phyloP scores from a whole-genome alignment of 2,329 filamentous ascomycete species.

The Diaporthe nobilis region DNA sequence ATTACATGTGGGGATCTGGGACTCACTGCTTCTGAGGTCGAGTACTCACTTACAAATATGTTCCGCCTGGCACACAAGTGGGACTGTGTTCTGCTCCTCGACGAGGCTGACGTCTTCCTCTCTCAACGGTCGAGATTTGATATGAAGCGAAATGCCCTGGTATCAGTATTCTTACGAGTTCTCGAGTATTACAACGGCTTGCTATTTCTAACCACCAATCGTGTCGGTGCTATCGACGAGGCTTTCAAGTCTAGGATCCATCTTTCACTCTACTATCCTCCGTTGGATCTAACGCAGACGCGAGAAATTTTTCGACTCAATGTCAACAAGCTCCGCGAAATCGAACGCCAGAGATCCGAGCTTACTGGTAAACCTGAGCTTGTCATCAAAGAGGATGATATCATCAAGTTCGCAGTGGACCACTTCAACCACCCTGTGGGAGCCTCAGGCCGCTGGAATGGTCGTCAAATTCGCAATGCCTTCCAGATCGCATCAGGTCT shows the following conservation, averaged over 20 bases:
- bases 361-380: background rate
- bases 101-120: conserved; percentile 36
- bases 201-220: conserved; percentile 54
- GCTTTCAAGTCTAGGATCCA: conserved; percentile 55
- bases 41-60: conserved; percentile 44
- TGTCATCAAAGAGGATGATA: background rate
- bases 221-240: conserved; percentile 53
- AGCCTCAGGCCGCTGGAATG: background rate
- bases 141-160: conserved; percentile 47
- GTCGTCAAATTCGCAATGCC: conserved; percentile 27
- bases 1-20: conserved; percentile 50
- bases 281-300: conserved; percentile 45
- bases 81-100: conserved; percentile 48
- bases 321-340: conserved; percentile 18
- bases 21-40: conserved; percentile 43
- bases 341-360: background rate
- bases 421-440: background rate
- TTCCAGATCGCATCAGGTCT: background rate
- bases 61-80: conserved; percentile 47
- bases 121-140: conserved; percentile 44
- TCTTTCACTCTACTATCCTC: conserved; percentile 50
- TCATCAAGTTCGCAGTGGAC: background rate
- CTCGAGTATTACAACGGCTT: conserved; percentile 55
- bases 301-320: conserved; percentile 49
- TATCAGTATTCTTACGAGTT: conserved; percentile 53